Conservation (phyloP, 106 monocot species). For the Amphibolis antarctica region DNA sequence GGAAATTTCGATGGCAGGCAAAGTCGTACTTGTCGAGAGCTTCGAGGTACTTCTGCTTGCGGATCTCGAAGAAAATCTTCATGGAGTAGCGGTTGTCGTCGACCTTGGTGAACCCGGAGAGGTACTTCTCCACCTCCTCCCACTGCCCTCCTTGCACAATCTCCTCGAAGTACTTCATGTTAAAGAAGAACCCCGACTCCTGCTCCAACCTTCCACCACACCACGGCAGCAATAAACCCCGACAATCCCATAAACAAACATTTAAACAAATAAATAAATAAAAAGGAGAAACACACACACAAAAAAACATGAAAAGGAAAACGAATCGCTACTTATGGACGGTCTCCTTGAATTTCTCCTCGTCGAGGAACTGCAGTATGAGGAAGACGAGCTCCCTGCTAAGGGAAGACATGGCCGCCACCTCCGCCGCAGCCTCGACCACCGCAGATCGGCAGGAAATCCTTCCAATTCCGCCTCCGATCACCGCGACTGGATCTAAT, state of each 20-base stretch:
- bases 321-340: slow-evolving; percentile 12
- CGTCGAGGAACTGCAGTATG: slow-evolving; percentile 26
- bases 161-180: slow-evolving; percentile 54
- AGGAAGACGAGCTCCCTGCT: slow-evolving; percentile 27
- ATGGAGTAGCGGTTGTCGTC: slow-evolving; percentile 24
- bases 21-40: slow-evolving; percentile 19
- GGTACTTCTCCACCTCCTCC: slow-evolving; percentile 37
- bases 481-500: too few relatives aligned
- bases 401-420: slow-evolving; percentile 13
- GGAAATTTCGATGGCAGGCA: too few relatives aligned
- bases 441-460: background rate
- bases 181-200: slow-evolving; percentile 52
- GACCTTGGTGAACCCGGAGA: slow-evolving; percentile 21
- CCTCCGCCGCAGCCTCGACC: background rate
- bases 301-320: too few relatives aligned
- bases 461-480: too few relatives aligned
- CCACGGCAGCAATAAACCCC: background rate
- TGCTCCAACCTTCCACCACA: slow-evolving; percentile 38
- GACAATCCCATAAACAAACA: background rate
- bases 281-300: background rate
- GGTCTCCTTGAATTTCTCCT: slow-evolving; percentile 26
- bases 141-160: slow-evolving; percentile 32
- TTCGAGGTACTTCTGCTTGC: slow-evolving; percentile 24
- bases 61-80: slow-evolving; percentile 26
- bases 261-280: background rate